Conservation (phyloP, 305 asterid species). For the Solanum chacoense region DNA sequence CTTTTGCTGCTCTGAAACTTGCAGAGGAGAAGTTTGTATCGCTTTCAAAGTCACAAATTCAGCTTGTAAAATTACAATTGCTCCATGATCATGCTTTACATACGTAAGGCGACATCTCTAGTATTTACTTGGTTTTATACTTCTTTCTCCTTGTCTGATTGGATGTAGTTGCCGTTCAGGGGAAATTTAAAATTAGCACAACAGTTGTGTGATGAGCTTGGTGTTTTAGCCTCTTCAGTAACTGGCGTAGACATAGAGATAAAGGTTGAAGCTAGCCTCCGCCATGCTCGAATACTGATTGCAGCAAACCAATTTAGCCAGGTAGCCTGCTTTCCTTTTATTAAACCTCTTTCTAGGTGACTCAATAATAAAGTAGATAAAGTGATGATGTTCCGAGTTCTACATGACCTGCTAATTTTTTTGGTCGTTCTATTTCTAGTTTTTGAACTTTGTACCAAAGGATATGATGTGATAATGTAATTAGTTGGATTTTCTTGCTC, state of each 20-base stretch:
- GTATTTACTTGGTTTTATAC: not conserved
- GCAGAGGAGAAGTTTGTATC: conserved; percentile 76
- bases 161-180: conserved; percentile 30
- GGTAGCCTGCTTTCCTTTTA: conserved; percentile 22
- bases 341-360: not conserved
- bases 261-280: conserved; percentile 75
- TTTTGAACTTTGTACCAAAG: not conserved
- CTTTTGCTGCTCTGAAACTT: conserved; percentile 68
- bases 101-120: conserved; percentile 27
- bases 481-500: not conserved
- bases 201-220: conserved; percentile 68
- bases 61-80: conserved; percentile 69
- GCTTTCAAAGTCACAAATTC: conserved; percentile 70
- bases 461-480: not conserved
- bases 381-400: not conserved
- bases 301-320: conserved; percentile 83
- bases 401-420: not conserved
- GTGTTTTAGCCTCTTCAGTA: conserved; percentile 77
- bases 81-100: conserved; percentile 84
- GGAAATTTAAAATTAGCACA: conserved; percentile 80
- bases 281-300: conserved; percentile 86
- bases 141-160: conserved; percentile 2
- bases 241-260: conserved; percentile 92
- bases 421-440: not conserved
- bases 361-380: not conserved